Evolutionary conservation across 768 basidiomycete species (phyloP), one percentile per base, ranked within the genome.

Genomic region (Leccinum broughii): DNA sequence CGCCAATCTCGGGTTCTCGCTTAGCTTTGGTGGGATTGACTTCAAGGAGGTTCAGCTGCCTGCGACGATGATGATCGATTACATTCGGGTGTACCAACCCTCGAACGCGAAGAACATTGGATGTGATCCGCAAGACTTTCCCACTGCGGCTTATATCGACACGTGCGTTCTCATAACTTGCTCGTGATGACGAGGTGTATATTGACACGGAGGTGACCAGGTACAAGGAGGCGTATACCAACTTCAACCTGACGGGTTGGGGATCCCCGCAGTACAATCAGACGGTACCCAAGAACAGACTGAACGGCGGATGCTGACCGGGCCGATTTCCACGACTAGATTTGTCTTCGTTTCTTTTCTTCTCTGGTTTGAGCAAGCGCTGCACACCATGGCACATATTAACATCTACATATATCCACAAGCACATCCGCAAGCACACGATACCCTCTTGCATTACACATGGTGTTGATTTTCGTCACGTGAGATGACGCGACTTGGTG

Each of bases 111-210:
- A 77, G 63, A 86, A 86, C 62, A 75, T 85, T 41, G 85, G 87
- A 14, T 88, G 86, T 64, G 89, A 93, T 67, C 92, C 93, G 5
- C 66, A 73, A 10, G 80, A 83, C 14, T 87, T 82, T 72, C 93
- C 95, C 0, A 97, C 95, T 0, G 71, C 77, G 11, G 74, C 80
- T 0, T 96, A 96, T 71, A 96, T 95, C 66, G 68, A 87, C 20
- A 77, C 81, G 86, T 89, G 71, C 70, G 81, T 80, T 20, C 26
- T 3, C 13, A 34, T 48, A 20, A 7, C 3, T 22, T 50, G 9
- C 13, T 8, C 15, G 0, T 32, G 14, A 1, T 4, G 30, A 34
- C 10, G 13, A 7, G 1, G 5, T 32, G 6, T n/a, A n/a, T 2
- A 32, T 26, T 59, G 54, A 68, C 22, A n/a, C 1, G 5, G 51